Base-by-base conservation (phyloP, 495 filamentous ascomycete species). In the Podospora conica region DNA sequence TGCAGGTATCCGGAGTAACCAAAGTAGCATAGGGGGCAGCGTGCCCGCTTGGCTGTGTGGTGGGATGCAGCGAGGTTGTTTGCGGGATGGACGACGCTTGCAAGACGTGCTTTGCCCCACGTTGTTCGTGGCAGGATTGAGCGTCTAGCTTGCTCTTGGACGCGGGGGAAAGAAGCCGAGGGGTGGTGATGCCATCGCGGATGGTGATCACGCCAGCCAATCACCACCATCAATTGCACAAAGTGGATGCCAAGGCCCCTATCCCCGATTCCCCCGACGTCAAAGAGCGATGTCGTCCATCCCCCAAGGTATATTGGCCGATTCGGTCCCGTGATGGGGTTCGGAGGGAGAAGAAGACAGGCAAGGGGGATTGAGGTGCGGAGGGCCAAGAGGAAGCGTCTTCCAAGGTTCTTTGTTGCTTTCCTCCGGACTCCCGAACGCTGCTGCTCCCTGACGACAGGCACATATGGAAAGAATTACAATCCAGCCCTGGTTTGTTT, bases 61-160 rank as follows among this genome's bases (percentile, higher is more conserved):
- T 20, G 24, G 53, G 11, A 25, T 27, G 48, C 27, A 6, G 29
- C 28, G 24, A 21, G 33, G 40, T 18, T 25, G 29, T 28, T 55
- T 55, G 53, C 23, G 61, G 61, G 61, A 48, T 63, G 61, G 12
- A 7, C 23, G 33, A 22, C 8, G 21, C 27, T 61, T 22, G 59
- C 27, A 70, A 67, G 65, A 59, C 68, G 65, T 66, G 69, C 63
- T 71, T 59, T 67, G 61, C 61, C 65, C 70, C 65, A 57, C 67
- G 63, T 67, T 62, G 24, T 27, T 28, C 61, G 23, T 31, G 29
- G 61, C 24, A 57, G 12, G 11, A 24, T 24, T 53, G 53, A n/a
- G 18, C 10, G 18, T 53, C 48, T 8, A 53, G 11, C 20, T 18
- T 40, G 27, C 27, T n/a, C n/a, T 48, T 55, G 55, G 40, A n/a